These are phyloP conservation scores for Sphaceloma murrayae DNA, from an alignment of 2,329 filamentous ascomycete genomes.

Conservation along the genomic window DNA sequence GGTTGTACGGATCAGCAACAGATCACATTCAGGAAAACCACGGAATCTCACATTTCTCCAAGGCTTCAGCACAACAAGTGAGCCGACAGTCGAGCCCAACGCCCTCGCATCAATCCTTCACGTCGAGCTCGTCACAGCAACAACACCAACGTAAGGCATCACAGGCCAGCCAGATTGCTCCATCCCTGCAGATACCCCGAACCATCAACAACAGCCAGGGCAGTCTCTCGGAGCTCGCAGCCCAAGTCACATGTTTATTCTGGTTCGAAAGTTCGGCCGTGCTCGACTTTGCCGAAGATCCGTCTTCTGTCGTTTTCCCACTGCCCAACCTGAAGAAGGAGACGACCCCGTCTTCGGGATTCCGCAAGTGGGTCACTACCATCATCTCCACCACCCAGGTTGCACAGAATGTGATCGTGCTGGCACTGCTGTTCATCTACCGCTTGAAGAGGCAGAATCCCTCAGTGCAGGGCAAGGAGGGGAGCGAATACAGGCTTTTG, in stretches of 20 bases:
- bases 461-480: constrained; percentile 76
- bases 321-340: constrained; percentile 54
- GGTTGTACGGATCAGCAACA: constrained; percentile 16
- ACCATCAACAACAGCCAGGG: constrained; percentile 68
- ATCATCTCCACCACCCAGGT: constrained; percentile 92
- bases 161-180: constrained; percentile 34
- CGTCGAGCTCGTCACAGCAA: constrained; percentile 13
- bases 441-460: constrained; percentile 84
- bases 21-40: constrained; percentile 3
- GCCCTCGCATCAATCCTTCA: constrained; percentile 15
- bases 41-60: constrained; percentile 8
- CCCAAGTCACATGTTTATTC: constrained; percentile 88
- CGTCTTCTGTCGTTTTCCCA: constrained; percentile 20
- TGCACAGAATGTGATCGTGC: constrained; percentile 83
- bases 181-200: constrained; percentile 58
- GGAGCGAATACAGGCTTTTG: constrained; percentile 85
- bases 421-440: constrained; percentile 88
- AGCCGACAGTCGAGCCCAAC: constrained; percentile 15
- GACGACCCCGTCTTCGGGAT: constrained; percentile 67
- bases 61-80: not conserved
- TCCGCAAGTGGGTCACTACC: constrained; percentile 86
- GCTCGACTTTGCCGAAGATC: constrained; percentile 61
- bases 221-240: constrained; percentile 71
- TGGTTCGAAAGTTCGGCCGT: constrained; percentile 91
- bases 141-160: constrained; percentile 21